Percentiles rank a stretch among this genome's conserved stretches.
Evolutionary conservation across 2,329 filamentous ascomycete species (phyloP).

Genomic region (Drechslerella dactyloides): DNA sequence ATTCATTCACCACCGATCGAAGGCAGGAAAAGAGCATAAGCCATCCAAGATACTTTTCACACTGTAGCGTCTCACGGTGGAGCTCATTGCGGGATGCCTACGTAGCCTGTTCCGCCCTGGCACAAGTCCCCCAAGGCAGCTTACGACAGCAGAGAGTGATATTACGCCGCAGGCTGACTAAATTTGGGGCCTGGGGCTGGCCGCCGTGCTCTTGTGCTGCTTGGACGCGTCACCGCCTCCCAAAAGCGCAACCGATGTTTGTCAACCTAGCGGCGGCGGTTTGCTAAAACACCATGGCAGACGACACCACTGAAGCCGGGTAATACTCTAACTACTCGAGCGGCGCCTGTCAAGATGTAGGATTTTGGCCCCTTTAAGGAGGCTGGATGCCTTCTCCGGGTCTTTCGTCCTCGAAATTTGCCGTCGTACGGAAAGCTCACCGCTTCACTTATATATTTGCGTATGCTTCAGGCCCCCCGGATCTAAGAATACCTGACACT

Average conservation of each 20-base stretch:
- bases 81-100: background rate
- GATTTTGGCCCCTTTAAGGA: background rate
- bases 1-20: too few relatives aligned
- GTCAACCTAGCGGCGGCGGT: constrained; percentile 43
- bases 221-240: constrained; percentile 41
- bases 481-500: background rate
- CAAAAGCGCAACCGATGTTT: constrained; percentile 36
- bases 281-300: constrained; percentile 34
- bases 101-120: background rate
- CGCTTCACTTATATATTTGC: background rate
- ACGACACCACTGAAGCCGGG: constrained; percentile 9
- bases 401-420: background rate
- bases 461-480: background rate
- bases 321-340: background rate
- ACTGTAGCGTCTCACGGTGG: too few relatives aligned
- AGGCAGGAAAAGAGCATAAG: too few relatives aligned
- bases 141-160: constrained; percentile 39
- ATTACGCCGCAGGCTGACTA: constrained; percentile 22
- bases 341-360: background rate
- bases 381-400: background rate
- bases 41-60: too few relatives aligned
- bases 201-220: constrained; percentile 1
- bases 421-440: background rate
- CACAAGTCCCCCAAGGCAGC: constrained; percentile 14
- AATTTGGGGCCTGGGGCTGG: constrained; percentile 33